Evolutionary conservation across 2,329 filamentous ascomycete genomes (phyloP).

Genomic region (Ophiostoma ips): DNA sequence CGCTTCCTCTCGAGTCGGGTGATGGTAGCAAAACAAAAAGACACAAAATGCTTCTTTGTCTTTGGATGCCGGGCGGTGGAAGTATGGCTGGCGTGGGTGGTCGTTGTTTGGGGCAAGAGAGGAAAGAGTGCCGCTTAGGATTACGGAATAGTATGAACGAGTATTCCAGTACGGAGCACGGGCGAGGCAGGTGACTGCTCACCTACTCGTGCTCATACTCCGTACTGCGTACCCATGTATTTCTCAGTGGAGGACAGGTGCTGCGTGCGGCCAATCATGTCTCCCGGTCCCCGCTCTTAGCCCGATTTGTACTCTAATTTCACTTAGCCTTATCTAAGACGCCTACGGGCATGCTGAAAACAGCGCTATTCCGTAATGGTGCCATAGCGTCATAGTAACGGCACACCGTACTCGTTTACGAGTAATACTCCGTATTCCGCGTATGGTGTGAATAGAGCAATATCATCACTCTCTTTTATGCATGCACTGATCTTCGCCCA

Average conservation of each 20-base stretch:
- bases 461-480: no score
- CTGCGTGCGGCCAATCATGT: constrained; percentile 1
- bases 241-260: not conserved
- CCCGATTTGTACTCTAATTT: constrained; percentile 4
- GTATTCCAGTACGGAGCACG: no score
- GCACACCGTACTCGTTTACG: not conserved
- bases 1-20: not conserved
- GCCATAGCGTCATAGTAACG: not conserved
- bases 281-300: not conserved
- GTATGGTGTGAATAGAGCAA: not conserved
- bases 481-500: no score
- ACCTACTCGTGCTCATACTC: no score
- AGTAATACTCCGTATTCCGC: not conserved
- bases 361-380: not conserved
- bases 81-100: not conserved
- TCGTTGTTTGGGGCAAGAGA: not conserved
- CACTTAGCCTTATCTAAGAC: constrained; percentile 1
- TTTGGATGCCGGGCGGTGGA: not conserved
- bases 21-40: not conserved
- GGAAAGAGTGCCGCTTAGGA: not conserved
- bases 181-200: constrained; percentile 3
- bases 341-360: not conserved
- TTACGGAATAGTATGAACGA: no score
- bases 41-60: no score
- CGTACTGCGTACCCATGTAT: not conserved